Base-by-base conservation (phyloP, 1,139 yeast genomes). In the Zygosaccharomyces sapae region DNA sequence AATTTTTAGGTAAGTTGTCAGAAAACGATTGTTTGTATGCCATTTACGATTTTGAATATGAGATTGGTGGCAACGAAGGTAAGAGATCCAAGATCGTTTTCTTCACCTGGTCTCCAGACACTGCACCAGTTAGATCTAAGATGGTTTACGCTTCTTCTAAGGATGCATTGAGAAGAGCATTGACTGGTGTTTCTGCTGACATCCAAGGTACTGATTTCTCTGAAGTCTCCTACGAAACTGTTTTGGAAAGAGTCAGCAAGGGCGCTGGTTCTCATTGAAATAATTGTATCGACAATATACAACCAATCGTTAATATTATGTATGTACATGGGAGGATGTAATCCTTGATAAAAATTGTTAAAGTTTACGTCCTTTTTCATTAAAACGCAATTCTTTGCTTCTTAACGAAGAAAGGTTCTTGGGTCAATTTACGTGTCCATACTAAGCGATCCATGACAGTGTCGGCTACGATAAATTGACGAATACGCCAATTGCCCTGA, bases 101-200 rank as follows among this genome's bases (percentile, higher is more conserved):
- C 74, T 86, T 71, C 76, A 85, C 94, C 59, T 92, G 99, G 99
- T 83, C 97, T 55, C 98, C 98, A 64, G 98, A 94, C 69, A 86
- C 95, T 53, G 96, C 97, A 46, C 88, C 95, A 53, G 82, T 94
- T 63, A 86, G 89, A 74, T 57, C 94, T 62, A 92, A 92, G 84
- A 94, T 92, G 98, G 86, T 90, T 53, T 90, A 89, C 75, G 97
- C 99, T 44, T 82, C 97, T 8, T 90, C 97, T 54, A 90, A 89
- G 75, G 98, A 90, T 64, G 95, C 97, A 46, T 80, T 92, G 67
- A 92, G 97, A 79, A 88, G 96, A 74, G 92, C 98, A 42, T 79
- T 92, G 67, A 90, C 86, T 69, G 99, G 99, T 70, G 81, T 94
- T 59, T 76, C 96, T 49, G 72, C 95, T 59, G 98, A 92, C 67